phyloP scores from a whole-genome alignment of 169 alveolate species.

The Pseudocohnilembus persalinus region DNA sequence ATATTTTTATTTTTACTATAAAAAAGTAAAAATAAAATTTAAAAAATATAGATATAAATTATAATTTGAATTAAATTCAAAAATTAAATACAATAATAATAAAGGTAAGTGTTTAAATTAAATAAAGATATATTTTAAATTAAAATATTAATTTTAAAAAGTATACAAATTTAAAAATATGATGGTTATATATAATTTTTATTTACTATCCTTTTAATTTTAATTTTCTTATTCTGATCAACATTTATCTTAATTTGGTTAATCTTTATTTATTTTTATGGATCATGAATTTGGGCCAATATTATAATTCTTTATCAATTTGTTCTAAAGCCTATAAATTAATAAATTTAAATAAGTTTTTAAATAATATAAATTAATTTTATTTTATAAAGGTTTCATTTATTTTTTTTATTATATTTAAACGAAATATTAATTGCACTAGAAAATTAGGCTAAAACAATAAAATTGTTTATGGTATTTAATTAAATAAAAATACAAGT shows the following conservation, averaged over 20 bases:
- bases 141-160: no score
- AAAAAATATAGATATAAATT: no score
- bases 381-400: not conserved
- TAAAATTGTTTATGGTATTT: not conserved
- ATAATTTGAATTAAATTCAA: not conserved
- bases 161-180: no score
- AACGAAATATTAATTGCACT: no score
- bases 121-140: no score
- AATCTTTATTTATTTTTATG: constrained; percentile 97
- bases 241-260: constrained; percentile 94
- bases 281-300: constrained; percentile 92
- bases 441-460: not conserved
- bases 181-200: no score
- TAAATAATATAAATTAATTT: not conserved
- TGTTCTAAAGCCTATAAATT: constrained; percentile 89
- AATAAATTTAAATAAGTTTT: not conserved
- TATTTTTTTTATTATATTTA: no score
- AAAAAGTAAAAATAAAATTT: no score
- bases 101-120: no score
- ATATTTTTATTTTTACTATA: no score
- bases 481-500: no score
- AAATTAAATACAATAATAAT: constrained; percentile 5
- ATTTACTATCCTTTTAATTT: constrained; percentile 71
- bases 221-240: constrained; percentile 92
- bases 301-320: constrained; percentile 93